Base-by-base conservation (phyloP, 495 filamentous ascomycete genomes). In the Amniculicola lignicola region DNA sequence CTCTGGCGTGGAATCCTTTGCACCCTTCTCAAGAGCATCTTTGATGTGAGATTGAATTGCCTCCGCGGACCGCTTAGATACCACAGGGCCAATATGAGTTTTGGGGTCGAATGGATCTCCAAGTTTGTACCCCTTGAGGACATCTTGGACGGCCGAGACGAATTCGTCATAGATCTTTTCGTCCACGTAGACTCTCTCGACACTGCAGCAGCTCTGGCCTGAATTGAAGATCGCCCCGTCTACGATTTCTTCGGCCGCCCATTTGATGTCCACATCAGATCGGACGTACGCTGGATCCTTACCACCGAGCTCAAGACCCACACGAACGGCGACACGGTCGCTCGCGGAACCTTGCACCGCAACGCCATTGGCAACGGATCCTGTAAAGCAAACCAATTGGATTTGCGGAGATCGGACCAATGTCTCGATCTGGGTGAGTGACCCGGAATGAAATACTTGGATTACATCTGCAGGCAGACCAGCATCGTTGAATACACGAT, bases 171-270 rank as follows among this genome's bases (percentile, higher is more conserved):
- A 83, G 51, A 97, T 79, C 48, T 78, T 82, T 47, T 88, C 87
- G 58, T 91, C 84, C 1, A 96, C 93, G 60, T 97, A 97, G 5
- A 98, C 83, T 22, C 93, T 79, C 74, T 96, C 93, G 43, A 97
- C 79, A 4, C 87, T 84, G 71, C 93, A 97, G 75, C 93, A 98
- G 63, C 90, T 95, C 70, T 98, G 93, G 18, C 93, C 93, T 25
- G 89, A 94, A 72, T 96, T 98, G 77, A 96, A 98, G 33, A 98
- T 75, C 2, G 91, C 89, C 3, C 92, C 90, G 63, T 96, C 91
- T 24, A 95, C 88, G 54, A 96, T 89, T 70, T 95, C 89, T 63
- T 88, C 89, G 1, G 91, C 91, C 0, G 86, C 91, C 91, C 90
- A 95, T 24, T 80, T 79, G 18, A 94, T 70, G 66, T 96, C 88